Evolutionary conservation across 768 basidiomycete species (phyloP).

Genomic region (Mycena kentingensis): DNA sequence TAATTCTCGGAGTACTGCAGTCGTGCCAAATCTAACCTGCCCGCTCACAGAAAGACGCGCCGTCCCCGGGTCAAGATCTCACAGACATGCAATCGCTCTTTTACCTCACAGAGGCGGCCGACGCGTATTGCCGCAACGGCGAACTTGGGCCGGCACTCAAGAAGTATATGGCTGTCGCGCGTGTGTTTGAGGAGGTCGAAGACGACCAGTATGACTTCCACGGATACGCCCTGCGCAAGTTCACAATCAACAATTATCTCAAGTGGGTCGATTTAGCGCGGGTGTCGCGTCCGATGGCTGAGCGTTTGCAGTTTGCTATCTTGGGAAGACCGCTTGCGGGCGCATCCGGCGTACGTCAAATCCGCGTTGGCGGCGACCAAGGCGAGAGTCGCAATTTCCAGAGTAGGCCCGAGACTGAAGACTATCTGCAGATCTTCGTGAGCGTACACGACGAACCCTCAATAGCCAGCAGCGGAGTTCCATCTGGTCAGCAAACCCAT

Average conservation of each 20-base stretch:
- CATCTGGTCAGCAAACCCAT: conserved; percentile 36
- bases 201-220: conserved; percentile 99
- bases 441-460: conserved; percentile 70
- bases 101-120: conserved; percentile 82
- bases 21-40: background rate
- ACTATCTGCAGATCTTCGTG: conserved; percentile 64
- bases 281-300: conserved; percentile 9
- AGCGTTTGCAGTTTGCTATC: conserved; percentile 58
- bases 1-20: conserved; percentile 31
- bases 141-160: conserved; percentile 82
- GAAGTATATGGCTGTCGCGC: conserved; percentile 74
- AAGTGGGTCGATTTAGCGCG: conserved; percentile 53
- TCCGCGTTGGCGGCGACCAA: conserved; percentile 72
- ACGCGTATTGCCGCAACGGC: conserved; percentile 64
- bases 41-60: conserved; percentile 74
- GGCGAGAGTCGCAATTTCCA: no score
- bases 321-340: conserved; percentile 81
- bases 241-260: conserved; percentile 82
- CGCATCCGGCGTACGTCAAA: conserved; percentile 74
- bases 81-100: conserved; percentile 96
- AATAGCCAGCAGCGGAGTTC: conserved; percentile 46
- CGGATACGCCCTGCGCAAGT: conserved; percentile 87
- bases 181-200: conserved; percentile 84
- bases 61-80: conserved; percentile 73
- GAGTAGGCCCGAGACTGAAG: no score